Conservation (phyloP, 768 basidiomycete genomes). For the Lactifluus pinguis region DNA sequence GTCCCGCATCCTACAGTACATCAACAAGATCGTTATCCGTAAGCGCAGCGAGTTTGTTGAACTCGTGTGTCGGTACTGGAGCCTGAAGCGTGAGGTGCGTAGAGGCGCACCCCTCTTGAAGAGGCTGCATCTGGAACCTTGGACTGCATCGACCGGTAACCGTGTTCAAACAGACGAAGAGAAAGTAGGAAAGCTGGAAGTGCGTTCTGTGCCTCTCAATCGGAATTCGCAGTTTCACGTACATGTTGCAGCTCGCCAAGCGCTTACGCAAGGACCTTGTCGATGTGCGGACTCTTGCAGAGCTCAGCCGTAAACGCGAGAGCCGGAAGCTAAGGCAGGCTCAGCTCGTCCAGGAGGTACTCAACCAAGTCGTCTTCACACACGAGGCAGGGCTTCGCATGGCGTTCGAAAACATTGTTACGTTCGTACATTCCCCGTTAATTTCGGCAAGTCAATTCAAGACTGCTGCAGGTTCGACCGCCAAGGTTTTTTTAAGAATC, state of each 20-base stretch:
- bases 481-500: slow-evolving; percentile 67
- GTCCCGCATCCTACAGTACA: slow-evolving; percentile 69
- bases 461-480: slow-evolving; percentile 52
- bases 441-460: not conserved
- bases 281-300: slow-evolving; percentile 54
- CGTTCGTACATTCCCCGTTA: slow-evolving; percentile 36
- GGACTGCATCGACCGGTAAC: slow-evolving; percentile 71
- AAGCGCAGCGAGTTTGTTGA: slow-evolving; percentile 74
- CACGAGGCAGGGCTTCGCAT: slow-evolving; percentile 50
- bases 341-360: slow-evolving; percentile 54
- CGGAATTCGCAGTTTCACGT: not conserved
- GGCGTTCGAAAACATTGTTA: slow-evolving; percentile 61
- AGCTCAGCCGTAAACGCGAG: slow-evolving; percentile 70
- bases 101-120: slow-evolving; percentile 91
- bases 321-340: slow-evolving; percentile 64
- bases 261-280: slow-evolving; percentile 71
- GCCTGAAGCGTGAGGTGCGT: slow-evolving; percentile 88
- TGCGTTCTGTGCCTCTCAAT: slow-evolving; percentile 28
- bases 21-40: slow-evolving; percentile 54
- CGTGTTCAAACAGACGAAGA: slow-evolving; percentile 74
- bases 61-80: slow-evolving; percentile 88
- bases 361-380: slow-evolving; percentile 58
- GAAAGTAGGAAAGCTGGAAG: slow-evolving; percentile 73
- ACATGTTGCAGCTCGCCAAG: slow-evolving; percentile 40
- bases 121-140: slow-evolving; percentile 89